Evolutionary conservation across 1,139 yeast species (phyloP).

Genomic region (Pneumocystis sp.): DNA sequence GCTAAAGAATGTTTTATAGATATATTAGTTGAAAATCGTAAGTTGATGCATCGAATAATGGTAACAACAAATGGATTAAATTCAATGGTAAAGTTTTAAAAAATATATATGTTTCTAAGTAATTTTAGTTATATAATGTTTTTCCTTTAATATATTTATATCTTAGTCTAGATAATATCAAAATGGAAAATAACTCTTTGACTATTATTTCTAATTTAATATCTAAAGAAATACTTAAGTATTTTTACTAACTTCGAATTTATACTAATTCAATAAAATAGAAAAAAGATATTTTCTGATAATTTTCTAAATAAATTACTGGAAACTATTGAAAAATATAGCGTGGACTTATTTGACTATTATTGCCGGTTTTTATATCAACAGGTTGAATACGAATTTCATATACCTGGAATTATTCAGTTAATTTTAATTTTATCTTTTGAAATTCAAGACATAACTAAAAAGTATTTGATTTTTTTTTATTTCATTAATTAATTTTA

Average conservation of each 20-base stretch:
- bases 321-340: neutral
- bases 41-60: neutral
- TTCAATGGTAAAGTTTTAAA: neutral
- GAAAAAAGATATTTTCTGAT: neutral
- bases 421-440: neutral
- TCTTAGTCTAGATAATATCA: neutral
- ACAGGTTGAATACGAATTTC: neutral
- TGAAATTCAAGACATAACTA: neutral
- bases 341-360: neutral
- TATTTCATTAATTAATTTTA: neutral
- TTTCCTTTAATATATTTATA: neutral
- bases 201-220: neutral
- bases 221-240: neutral
- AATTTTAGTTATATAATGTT: neutral
- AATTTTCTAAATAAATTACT: neutral
- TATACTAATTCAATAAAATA: neutral
- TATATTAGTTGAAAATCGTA: neutral
- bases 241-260: neutral
- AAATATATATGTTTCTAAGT: neutral
- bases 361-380: neutral
- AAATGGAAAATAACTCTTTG: neutral
- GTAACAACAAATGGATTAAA: neutral
- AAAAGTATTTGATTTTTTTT: neutral
- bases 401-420: neutral
- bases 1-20: neutral